Evolutionary conservation across 139 green algal genomes (phyloP).

Genomic region (Astrephomene gubernaculifera): DNA sequence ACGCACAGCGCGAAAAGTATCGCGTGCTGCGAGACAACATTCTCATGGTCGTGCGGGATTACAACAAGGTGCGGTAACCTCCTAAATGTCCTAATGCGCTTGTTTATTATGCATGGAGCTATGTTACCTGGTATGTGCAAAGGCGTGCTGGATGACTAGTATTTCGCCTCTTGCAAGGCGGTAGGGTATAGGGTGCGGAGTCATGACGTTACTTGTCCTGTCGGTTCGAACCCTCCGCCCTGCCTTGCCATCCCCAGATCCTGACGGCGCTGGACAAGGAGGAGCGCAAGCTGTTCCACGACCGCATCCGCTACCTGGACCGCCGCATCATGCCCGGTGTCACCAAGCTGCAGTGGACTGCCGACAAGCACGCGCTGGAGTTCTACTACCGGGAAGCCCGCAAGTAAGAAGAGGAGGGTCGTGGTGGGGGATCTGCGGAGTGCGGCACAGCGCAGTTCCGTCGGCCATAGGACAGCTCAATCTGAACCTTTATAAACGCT

Average conservation of each 20-base stretch:
- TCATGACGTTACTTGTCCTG: too few species aligned
- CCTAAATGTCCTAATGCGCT: too few species aligned
- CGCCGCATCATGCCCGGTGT: conserved; percentile 86
- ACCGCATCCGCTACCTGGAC: conserved; percentile 90
- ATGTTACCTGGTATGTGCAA: too few species aligned
- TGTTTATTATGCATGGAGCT: too few species aligned
- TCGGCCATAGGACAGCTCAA: too few species aligned
- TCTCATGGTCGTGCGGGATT: conserved; percentile 71
- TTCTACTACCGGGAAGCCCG: conserved; percentile 83
- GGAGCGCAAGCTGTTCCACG: conserved; percentile 85
- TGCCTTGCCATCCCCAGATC: conserved; percentile 62
- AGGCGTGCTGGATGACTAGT: too few species aligned
- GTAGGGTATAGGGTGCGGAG: too few species aligned
- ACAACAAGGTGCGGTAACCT: conserved; percentile 77
- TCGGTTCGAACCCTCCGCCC: too few species aligned
- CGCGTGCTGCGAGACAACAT: conserved; percentile 84
- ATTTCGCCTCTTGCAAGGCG: too few species aligned
- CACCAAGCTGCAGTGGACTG: conserved; percentile 83
- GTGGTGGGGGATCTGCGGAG: too few species aligned
- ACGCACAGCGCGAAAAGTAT: conserved; percentile 87
- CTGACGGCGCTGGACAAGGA: conserved; percentile 76
- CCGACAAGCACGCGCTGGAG: conserved; percentile 78
- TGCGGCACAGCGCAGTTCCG: too few species aligned
- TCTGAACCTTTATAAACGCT: too few species aligned
- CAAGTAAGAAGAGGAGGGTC: conserved; percentile 63